These are phyloP conservation scores for Pseudogymnoascus sp. DNA, from an alignment of 2,329 filamentous ascomycete species.

Conservation along the genomic window DNA sequence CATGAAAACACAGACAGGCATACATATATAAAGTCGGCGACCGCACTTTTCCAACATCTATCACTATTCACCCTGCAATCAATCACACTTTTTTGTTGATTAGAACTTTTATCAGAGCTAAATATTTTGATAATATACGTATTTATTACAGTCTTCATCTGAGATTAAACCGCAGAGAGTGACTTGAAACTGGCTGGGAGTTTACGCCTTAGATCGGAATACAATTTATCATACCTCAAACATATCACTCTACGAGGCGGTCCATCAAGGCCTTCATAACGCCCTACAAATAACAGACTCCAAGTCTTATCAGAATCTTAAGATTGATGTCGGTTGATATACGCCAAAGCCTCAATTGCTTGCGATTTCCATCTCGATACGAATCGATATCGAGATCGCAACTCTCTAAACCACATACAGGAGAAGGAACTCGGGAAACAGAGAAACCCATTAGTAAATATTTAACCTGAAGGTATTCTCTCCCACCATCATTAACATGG, in stretches of 20 bases:
- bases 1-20: not conserved
- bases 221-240: not conserved
- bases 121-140: not conserved
- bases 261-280: not conserved
- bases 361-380: slow-evolving; percentile 49
- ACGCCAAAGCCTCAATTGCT: slow-evolving; percentile 44
- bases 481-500: slow-evolving; percentile 11
- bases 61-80: not conserved
- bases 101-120: too few species aligned
- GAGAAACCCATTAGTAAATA: slow-evolving; percentile 26
- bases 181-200: not conserved
- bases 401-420: slow-evolving; percentile 48
- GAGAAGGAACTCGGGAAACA: slow-evolving; percentile 34
- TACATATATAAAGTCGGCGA: not conserved
- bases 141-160: not conserved
- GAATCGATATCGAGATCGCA: slow-evolving; percentile 49
- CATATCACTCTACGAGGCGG: not conserved
- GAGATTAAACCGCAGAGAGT: not conserved
- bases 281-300: not conserved
- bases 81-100: too few species aligned
- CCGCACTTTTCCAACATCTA: not conserved
- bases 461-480: not conserved
- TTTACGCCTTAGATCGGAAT: not conserved
- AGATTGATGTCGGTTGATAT: slow-evolving; percentile 54
- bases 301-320: slow-evolving; percentile 11